Percentiles rank a stretch among this genome's conserved stretches.
Evolutionary conservation across 768 basidiomycete genomes (phyloP).

Genomic region (Podaxis sp.): DNA sequence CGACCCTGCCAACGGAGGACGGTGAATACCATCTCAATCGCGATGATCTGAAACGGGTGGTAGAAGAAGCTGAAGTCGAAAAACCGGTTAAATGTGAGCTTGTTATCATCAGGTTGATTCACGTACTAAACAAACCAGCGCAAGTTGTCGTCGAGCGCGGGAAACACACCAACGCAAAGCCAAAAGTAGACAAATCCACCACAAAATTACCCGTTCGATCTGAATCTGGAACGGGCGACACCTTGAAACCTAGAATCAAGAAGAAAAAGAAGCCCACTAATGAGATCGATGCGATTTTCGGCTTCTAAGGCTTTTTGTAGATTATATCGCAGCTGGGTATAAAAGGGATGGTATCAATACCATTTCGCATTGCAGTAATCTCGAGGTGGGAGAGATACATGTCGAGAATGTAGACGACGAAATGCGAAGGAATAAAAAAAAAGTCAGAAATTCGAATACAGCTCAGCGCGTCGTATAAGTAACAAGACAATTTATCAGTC

Average conservation of each 20-base stretch:
- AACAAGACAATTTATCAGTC: slow-evolving; percentile 6
- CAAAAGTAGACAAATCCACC: not conserved
- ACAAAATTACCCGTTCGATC: not conserved
- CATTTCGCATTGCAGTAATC: slow-evolving; percentile 4
- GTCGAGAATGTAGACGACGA: slow-evolving; percentile 7
- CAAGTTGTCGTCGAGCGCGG: not conserved
- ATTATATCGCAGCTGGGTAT: slow-evolving; percentile 15
- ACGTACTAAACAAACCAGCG: not conserved
- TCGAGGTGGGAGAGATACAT: slow-evolving; percentile 8
- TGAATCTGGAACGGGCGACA: not conserved
- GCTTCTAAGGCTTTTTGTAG: slow-evolving; percentile 26
- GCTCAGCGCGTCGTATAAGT: slow-evolving; percentile 21
- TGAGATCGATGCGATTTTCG: slow-evolving; percentile 75
- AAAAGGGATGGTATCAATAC: slow-evolving; percentile 20
- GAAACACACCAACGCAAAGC: not conserved
- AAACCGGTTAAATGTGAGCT: not conserved
- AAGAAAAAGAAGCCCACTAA: slow-evolving; percentile 44
- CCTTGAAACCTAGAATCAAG: slow-evolving; percentile 26
- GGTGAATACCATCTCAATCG: not conserved
- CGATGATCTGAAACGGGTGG: not conserved
- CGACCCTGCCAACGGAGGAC: not conserved
- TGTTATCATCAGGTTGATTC: not conserved
- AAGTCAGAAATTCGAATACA: slow-evolving; percentile 14
- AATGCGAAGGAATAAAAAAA: slow-evolving; percentile 17
- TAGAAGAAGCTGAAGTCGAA: not conserved